phyloP scores from a whole-genome alignment of 2,329 filamentous ascomycete genomes.

The Daldinia sp. region DNA sequence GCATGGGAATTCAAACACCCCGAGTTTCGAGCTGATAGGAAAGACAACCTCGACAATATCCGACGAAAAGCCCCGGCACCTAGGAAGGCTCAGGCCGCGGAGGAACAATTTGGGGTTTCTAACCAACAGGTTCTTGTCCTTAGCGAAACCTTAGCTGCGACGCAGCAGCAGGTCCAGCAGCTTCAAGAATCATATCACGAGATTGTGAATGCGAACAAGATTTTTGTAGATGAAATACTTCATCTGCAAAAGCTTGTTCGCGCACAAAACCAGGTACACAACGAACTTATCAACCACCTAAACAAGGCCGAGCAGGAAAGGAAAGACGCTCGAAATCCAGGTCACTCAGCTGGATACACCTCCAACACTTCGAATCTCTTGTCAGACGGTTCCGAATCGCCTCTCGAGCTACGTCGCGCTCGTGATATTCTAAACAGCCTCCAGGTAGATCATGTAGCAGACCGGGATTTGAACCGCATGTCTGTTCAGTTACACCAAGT shows the following conservation, averaged over 20 bases:
- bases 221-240: conserved; percentile 72
- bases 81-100: conserved; percentile 74
- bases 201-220: conserved; percentile 72
- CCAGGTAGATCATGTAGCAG: conserved; percentile 63
- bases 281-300: conserved; percentile 69
- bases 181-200: conserved; percentile 88
- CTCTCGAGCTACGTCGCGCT: conserved; percentile 66
- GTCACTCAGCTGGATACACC: conserved; percentile 57
- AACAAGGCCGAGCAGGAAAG: conserved; percentile 62
- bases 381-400: conserved; percentile 60
- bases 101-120: conserved; percentile 78
- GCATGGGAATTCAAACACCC: conserved; percentile 98
- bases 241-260: conserved; percentile 71
- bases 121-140: conserved; percentile 90
- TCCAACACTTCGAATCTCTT: conserved; percentile 55
- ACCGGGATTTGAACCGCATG: conserved; percentile 68
- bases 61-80: conserved; percentile 93
- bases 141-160: conserved; percentile 87
- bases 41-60: conserved; percentile 96
- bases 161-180: conserved; percentile 90
- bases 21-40: conserved; percentile 94
- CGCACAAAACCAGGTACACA: conserved; percentile 68
- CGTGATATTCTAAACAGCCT: conserved; percentile 68
- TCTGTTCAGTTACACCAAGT: conserved; percentile 64
- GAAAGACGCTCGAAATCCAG: conserved; percentile 57